Conservation (phyloP, 176 grass and related monocot species). For the Raddia distichophylla region DNA sequence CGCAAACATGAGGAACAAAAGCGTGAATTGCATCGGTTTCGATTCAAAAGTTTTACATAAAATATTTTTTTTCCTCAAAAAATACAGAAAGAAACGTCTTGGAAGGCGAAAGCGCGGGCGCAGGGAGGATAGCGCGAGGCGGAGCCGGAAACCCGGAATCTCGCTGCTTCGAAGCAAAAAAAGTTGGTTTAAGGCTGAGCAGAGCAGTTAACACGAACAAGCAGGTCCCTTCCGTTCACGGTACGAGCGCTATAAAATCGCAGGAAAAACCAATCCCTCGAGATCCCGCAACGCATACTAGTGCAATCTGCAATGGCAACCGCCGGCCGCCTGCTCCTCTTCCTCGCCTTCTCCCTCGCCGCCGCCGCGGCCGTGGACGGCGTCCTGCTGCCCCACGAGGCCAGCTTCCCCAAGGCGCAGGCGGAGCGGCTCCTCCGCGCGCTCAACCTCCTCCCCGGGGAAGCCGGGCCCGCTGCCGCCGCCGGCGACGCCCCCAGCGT, state of each 20-base stretch:
- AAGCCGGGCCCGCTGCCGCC: conserved; percentile 15
- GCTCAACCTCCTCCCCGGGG: conserved; percentile 81
- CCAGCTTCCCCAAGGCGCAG: conserved; percentile 60
- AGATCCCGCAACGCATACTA: background rate
- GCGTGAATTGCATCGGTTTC: background rate
- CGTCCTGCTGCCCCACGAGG: conserved; percentile 44
- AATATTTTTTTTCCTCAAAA: too few species aligned
- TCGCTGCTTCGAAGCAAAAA: conserved; percentile 42
- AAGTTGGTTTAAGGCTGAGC: background rate
- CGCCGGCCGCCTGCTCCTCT: conserved; percentile 13
- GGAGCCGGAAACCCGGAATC: background rate
- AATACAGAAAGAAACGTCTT: background rate
- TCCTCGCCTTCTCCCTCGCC: conserved; percentile 6
- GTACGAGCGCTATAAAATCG: conserved; percentile 31
- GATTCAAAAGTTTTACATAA: background rate
- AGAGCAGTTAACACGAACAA: too few species aligned
- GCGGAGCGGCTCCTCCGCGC: conserved; percentile 74
- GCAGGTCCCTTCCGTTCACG: too few species aligned
- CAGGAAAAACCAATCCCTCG: conserved; percentile 9
- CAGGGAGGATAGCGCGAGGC: too few species aligned
- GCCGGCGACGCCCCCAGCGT: background rate
- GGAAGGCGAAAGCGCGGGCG: background rate
- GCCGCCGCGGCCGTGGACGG: background rate
- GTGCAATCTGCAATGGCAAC: background rate
- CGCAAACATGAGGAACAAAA: background rate